Percentiles rank a stretch among this genome's conserved stretches.
Conservation (phyloP, 2,329 filamentous ascomycete species). For the Xylariaceae sp. region DNA sequence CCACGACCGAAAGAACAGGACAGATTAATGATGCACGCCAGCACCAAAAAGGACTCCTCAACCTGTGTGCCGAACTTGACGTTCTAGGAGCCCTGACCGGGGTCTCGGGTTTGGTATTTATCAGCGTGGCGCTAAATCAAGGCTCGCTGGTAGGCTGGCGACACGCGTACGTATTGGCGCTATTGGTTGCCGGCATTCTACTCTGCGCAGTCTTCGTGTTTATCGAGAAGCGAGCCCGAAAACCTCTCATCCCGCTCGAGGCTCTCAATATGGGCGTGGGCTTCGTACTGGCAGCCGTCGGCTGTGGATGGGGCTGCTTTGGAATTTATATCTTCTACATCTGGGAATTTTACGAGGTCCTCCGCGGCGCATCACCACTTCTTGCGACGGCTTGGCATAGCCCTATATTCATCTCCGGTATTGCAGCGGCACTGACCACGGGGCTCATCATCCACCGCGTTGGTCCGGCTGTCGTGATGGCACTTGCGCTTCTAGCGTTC, state of each 20-base stretch:
- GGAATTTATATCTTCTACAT: conserved; percentile 44
- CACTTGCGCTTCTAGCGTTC: conserved; percentile 32
- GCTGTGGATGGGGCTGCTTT: conserved; percentile 45
- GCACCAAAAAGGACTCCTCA: conserved; percentile 14
- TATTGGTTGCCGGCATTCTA: conserved; percentile 48
- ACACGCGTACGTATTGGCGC: conserved; percentile 46
- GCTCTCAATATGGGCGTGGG: conserved; percentile 44
- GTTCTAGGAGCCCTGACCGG: conserved; percentile 37
- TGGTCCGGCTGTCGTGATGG: conserved; percentile 33
- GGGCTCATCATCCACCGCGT: conserved; percentile 32
- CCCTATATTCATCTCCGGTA: conserved; percentile 38
- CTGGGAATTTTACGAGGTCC: conserved; percentile 40
- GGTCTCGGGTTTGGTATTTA: conserved; percentile 48
- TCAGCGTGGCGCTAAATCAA: conserved; percentile 60
- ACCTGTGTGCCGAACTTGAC: conserved; percentile 27
- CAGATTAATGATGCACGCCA: background rate
- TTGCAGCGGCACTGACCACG: conserved; percentile 33
- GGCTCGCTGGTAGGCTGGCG: conserved; percentile 51
- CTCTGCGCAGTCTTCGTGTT: conserved; percentile 48
- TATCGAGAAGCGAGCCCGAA: conserved; percentile 44
- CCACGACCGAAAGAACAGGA: background rate
- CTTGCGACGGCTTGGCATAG: conserved; percentile 37
- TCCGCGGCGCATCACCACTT: conserved; percentile 37
- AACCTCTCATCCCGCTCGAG: conserved; percentile 51
- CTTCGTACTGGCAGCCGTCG: conserved; percentile 48